Evolutionary conservation across 345 rosid species (phyloP).

Genomic region (Erucastrum elatum): DNA sequence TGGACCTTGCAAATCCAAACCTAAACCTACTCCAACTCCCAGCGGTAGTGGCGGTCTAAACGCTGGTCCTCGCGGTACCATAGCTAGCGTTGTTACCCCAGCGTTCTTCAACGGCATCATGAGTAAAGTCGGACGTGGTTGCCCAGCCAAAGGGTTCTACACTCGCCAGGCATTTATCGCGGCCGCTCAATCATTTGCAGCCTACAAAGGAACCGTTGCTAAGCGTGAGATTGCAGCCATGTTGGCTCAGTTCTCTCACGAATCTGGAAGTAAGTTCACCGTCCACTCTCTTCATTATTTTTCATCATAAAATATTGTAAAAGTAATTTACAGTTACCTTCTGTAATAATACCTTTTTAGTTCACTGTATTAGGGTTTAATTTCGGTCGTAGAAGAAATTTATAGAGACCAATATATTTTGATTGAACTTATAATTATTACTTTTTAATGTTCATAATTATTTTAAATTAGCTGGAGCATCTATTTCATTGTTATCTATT

Average conservation of each 20-base stretch:
- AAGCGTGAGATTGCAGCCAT: slow-evolving; percentile 60
- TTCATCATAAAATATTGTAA: neutral
- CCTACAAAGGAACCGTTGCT: slow-evolving; percentile 44
- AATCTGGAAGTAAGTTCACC: slow-evolving; percentile 51
- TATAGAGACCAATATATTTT: neutral
- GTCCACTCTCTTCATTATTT: neutral
- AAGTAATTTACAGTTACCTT: neutral
- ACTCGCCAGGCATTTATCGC: slow-evolving; percentile 41
- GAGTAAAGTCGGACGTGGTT: slow-evolving; percentile 37
- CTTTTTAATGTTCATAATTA: neutral
- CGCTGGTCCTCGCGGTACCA: slow-evolving; percentile 37
- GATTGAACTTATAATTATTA: neutral
- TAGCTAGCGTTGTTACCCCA: slow-evolving; percentile 47
- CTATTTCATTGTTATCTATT: too few species aligned
- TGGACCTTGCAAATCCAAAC: slow-evolving; percentile 34
- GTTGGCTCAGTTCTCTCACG: slow-evolving; percentile 56
- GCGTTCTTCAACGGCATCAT: slow-evolving; percentile 52
- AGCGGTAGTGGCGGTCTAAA: slow-evolving; percentile 35
- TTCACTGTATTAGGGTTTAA: neutral
- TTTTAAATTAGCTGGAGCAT: neutral
- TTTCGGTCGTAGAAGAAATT: neutral
- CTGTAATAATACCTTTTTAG: neutral
- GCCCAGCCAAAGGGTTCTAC: slow-evolving; percentile 55
- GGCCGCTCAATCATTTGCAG: slow-evolving; percentile 34
- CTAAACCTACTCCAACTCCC: slow-evolving; percentile 31